Base-by-base conservation (phyloP, 2,329 filamentous ascomycete species). In the Ampelomyces quisqualis region DNA sequence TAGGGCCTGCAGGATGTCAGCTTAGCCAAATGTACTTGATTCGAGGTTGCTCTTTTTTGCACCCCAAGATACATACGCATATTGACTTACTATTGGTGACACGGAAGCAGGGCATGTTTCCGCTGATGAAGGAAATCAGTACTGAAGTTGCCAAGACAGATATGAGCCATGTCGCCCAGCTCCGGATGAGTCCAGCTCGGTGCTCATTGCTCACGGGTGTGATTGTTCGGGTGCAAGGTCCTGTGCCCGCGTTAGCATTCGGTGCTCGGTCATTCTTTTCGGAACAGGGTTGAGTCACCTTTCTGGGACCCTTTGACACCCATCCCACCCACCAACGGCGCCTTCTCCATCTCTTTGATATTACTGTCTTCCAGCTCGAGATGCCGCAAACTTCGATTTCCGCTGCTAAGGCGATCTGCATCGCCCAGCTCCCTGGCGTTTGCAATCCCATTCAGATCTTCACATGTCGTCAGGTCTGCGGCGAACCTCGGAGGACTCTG, bases 151-250 rank as follows among this genome's bases (percentile, higher is more conserved):
- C 53, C 7, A 62, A 34, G 26, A 61, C 59, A 4, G 59, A 62
- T 7, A 51, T 20, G 3, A 57, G 38, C 59, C 59, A 62, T 18
- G 39, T 50, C 11, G 33, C 40, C 56, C 59, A 60, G 32, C 45
- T 51, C 23, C 38, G 36, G 17, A 50, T 38, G 47, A 43, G 28
- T 28, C 43, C 41, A 52, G 43, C 43, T 46, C 30, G 51, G 45
- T 51, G 24, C 49, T 62, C 51, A 31, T 40, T 26, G 39, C 34
- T 49, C 48, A 45, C 34, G 32, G 45, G 39, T 27, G 40, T 34
- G 43, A 32, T 55, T 57, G 54, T 55, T 53, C 45, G 53, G 57
- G 57, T 60, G 58, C 52, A 60, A 55, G 55, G 52, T 60, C 53
- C 58, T 62, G 19, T 9, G 18, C 4, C 15, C 28, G 38, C 32